Conservation (phyloP, 116 monocot species). For the Thalassia testudinum region DNA sequence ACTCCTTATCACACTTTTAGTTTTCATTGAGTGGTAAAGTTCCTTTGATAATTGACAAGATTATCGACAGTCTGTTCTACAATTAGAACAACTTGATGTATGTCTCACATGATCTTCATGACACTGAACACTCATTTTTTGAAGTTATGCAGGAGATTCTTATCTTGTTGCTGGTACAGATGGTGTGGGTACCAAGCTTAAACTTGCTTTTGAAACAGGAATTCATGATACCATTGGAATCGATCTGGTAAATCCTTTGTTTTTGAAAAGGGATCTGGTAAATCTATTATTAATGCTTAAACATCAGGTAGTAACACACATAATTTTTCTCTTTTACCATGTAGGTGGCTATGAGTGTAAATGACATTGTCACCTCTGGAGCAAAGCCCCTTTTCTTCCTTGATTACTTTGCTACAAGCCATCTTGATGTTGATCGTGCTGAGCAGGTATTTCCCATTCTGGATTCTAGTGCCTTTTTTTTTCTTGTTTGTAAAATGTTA, state of each 20-base stretch:
- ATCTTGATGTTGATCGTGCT: constrained; percentile 91
- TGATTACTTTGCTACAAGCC: constrained; percentile 88
- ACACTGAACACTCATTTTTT: too few species aligned
- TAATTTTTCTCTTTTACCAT: constrained; percentile 2
- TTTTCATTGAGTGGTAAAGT: too few species aligned
- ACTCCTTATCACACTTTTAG: too few species aligned
- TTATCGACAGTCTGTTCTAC: too few species aligned
- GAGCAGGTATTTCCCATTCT: constrained; percentile 31
- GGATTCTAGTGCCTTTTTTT: too few species aligned
- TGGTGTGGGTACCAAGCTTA: constrained; percentile 97
- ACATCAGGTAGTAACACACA: too few species aligned
- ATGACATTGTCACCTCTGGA: constrained; percentile 96
- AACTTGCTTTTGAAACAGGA: constrained; percentile 96
- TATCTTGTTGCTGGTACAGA: constrained; percentile 96
- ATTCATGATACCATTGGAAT: constrained; percentile 95
- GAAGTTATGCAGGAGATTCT: constrained; percentile 53
- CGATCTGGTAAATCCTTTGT: constrained; percentile 53
- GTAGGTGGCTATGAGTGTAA: constrained; percentile 99
- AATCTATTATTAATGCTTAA: not conserved
- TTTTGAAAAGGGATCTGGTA: not conserved
- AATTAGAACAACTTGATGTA: too few species aligned
- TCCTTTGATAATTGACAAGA: too few species aligned
- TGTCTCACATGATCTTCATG: too few species aligned
- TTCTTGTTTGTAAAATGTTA: too few species aligned
- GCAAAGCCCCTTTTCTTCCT: constrained; percentile 96